A percentile compares a stretch with the other conserved stretches of the same genome.
These are phyloP conservation scores for Hydrangea macrophylla DNA, from an alignment of 148 eudicot species.

Conservation along the genomic window DNA sequence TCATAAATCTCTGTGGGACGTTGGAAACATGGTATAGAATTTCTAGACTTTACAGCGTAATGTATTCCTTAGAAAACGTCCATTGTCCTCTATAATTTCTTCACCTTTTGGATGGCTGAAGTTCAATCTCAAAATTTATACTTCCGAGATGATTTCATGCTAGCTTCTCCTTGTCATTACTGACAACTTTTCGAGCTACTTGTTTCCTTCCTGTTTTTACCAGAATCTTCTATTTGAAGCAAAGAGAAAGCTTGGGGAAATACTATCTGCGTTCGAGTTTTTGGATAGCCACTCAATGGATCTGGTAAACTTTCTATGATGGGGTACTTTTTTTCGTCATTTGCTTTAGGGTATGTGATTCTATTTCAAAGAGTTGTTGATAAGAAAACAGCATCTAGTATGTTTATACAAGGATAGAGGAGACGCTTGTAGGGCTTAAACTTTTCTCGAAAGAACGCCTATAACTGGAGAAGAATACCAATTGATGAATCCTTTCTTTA, in stretches of 20 bases:
- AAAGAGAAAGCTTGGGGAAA: slow-evolving; percentile 88
- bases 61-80: neutral
- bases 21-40: neutral
- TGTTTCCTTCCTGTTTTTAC: slow-evolving; percentile 10
- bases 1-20: neutral
- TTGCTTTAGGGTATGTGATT: neutral
- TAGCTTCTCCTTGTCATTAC: neutral
- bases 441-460: neutral
- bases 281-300: slow-evolving; percentile 82
- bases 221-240: slow-evolving; percentile 89
- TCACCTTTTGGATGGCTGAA: slow-evolving; percentile 1
- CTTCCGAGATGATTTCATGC: slow-evolving; percentile 1
- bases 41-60: neutral
- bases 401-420: neutral
- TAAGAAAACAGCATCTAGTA: neutral
- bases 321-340: neutral
- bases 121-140: neutral
- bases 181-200: neutral
- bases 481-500: neutral
- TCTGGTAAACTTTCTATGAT: slow-evolving; percentile 47
- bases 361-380: neutral
- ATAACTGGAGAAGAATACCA: neutral
- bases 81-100: neutral
- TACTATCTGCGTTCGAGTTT: slow-evolving; percentile 95
- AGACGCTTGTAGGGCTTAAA: neutral